These are phyloP conservation scores for Ogataea wickerhamii DNA, from an alignment of 805 yeast species.

Conservation along the genomic window DNA sequence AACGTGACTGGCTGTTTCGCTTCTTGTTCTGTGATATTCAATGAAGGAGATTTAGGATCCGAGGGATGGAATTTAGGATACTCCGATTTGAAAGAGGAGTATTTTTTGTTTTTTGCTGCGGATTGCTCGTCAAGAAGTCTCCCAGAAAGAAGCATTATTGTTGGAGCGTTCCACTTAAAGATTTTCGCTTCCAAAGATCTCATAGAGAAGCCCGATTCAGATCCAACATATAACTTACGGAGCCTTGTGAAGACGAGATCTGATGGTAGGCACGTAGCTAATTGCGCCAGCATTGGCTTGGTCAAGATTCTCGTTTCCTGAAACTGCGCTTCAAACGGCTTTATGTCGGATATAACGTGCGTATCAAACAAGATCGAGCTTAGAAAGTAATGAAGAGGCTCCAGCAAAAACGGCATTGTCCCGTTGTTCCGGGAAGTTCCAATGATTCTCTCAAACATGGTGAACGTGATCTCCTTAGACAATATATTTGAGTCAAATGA, in stretches of 20 bases:
- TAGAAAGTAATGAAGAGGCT: conserved; percentile 43
- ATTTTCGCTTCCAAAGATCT: conserved; percentile 79
- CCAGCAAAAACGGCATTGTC: conserved; percentile 42
- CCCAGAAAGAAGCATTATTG: conserved; percentile 69
- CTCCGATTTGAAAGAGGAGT: conserved; percentile 46
- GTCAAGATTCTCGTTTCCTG: conserved; percentile 38
- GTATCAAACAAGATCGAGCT: conserved; percentile 34
- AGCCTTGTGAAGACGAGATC: conserved; percentile 45
- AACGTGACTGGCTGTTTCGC: conserved; percentile 43
- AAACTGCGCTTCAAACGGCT: conserved; percentile 7
- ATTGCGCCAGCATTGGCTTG: conserved; percentile 34
- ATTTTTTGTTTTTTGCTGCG: conserved; percentile 43
- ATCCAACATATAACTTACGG: conserved; percentile 64
- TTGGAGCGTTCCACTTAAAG: conserved; percentile 88
- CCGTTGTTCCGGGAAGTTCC: conserved; percentile 16
- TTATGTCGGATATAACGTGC: neutral
- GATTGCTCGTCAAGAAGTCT: conserved; percentile 36
- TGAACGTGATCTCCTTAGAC: conserved; percentile 21
- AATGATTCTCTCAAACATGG: conserved; percentile 34
- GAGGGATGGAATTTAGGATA: conserved; percentile 40
- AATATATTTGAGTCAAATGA: conserved; percentile 44
- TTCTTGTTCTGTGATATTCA: conserved; percentile 27
- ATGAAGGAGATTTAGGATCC: conserved; percentile 6
- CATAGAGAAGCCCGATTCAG: conserved; percentile 82
- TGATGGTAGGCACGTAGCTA: conserved; percentile 36